These are phyloP conservation scores for Fragaria vesca DNA, from an alignment of 306 rosid genomes.

Conservation along the genomic window DNA sequence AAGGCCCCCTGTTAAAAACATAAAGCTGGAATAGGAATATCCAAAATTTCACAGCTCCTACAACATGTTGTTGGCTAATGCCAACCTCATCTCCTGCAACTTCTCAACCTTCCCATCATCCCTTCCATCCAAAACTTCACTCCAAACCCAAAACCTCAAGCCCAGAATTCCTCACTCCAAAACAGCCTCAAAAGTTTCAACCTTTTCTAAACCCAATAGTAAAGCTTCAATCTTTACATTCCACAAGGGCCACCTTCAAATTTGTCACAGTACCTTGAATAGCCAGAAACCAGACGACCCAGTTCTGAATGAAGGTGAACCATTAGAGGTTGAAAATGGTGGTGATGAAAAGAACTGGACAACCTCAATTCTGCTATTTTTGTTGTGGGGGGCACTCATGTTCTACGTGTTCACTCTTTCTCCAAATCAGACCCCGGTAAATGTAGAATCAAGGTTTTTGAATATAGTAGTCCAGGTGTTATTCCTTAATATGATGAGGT, in stretches of 20 bases:
- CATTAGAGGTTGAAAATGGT: conserved; percentile 32
- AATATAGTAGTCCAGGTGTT: not conserved
- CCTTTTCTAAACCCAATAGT: conserved; percentile 14
- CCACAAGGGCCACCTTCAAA: conserved; percentile 29
- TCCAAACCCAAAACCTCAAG: conserved; percentile 33
- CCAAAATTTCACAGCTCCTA: not conserved
- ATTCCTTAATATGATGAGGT: not conserved
- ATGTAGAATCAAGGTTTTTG: not conserved
- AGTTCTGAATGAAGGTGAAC: conserved; percentile 30
- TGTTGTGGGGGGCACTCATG: conserved; percentile 72
- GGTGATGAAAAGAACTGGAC: conserved; percentile 72
- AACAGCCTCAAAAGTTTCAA: not conserved
- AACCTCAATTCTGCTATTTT: conserved; percentile 65
- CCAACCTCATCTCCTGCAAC: conserved; percentile 61
- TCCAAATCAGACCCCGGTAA: conserved; percentile 93
- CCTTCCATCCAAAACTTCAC: conserved; percentile 26
- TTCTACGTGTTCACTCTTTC: conserved; percentile 69
- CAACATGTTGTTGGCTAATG: conserved; percentile 36
- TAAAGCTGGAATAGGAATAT: not conserved
- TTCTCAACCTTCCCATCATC: conserved; percentile 34
- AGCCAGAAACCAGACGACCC: conserved; percentile 39
- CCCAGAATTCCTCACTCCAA: conserved; percentile 17
- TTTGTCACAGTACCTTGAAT: conserved; percentile 36
- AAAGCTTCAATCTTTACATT: conserved; percentile 19
- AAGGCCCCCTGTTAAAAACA: not conserved